These are phyloP conservation scores for Plasmodium ovale DNA, from an alignment of 169 alveolate genomes.

Conservation along the genomic window DNA sequence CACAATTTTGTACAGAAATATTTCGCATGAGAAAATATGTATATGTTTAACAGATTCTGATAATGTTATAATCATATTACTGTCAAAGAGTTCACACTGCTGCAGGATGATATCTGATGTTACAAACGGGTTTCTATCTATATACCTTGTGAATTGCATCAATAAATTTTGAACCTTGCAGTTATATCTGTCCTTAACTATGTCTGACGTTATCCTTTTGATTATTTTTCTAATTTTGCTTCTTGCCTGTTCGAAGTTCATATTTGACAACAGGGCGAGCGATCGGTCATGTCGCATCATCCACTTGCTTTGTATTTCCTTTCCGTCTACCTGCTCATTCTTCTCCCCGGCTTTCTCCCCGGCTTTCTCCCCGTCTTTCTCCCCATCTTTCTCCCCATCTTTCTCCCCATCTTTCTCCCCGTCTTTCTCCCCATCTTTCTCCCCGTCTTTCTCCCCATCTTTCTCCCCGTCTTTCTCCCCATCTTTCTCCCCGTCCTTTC, in stretches of 20 bases:
- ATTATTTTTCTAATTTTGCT: slow-evolving; percentile 49
- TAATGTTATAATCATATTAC: slow-evolving; percentile 64
- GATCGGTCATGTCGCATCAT: neutral
- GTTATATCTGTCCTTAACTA: slow-evolving; percentile 53
- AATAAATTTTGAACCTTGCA: slow-evolving; percentile 28
- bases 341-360: neutral
- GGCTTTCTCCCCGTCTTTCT: neutral
- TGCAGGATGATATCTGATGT: slow-evolving; percentile 31
- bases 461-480: neutral
- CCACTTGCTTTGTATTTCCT: neutral
- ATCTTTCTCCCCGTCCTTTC: neutral
- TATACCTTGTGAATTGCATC: slow-evolving; percentile 2
- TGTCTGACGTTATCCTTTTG: slow-evolving; percentile 49
- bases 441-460: neutral
- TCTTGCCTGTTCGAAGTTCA: slow-evolving; percentile 26
- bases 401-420: neutral
- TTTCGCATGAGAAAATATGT: slow-evolving; percentile 47
- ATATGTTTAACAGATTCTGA: slow-evolving; percentile 56
- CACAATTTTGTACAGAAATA: slow-evolving; percentile 45
- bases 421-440: neutral
- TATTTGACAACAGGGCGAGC: neutral
- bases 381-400: neutral
- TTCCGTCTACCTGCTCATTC: neutral
- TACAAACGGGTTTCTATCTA: slow-evolving; percentile 49
- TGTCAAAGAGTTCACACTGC: slow-evolving; percentile 64